These are phyloP conservation scores for Stephanodiscus minutulus DNA, from an alignment of 108 stramenopile genomes.

Conservation along the genomic window DNA sequence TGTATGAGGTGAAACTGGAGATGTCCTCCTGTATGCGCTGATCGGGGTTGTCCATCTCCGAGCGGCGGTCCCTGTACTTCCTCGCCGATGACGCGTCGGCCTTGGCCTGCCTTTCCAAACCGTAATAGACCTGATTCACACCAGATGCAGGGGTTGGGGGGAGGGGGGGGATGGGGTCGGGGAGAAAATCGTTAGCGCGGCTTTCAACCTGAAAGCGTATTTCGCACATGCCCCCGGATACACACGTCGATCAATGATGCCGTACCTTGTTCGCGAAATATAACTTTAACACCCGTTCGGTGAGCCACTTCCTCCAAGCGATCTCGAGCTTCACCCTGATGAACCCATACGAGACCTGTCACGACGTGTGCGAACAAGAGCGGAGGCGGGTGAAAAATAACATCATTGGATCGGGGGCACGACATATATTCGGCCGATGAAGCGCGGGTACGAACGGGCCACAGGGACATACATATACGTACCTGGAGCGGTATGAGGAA, in stretches of 20 bases:
- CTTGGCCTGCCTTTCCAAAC: constrained; percentile 42
- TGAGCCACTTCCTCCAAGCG: constrained; percentile 88
- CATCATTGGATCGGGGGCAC: no score
- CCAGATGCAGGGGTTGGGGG: not conserved
- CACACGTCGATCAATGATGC: not conserved
- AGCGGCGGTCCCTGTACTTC: constrained; percentile 9
- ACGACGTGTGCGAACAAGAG: no score
- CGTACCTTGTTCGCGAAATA: constrained; percentile 56
- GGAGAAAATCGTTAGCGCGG: no score
- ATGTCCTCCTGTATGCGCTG: constrained; percentile 82
- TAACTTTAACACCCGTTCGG: constrained; percentile 54
- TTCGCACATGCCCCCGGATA: no score
- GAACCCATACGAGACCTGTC: constrained; percentile 68
- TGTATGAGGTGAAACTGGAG: constrained; percentile 60
- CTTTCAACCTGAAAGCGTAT: no score
- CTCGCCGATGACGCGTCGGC: not conserved
- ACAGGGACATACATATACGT: no score
- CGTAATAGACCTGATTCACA: constrained; percentile 42
- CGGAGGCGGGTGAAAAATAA: no score
- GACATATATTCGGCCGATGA: no score
- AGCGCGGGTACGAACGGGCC: no score
- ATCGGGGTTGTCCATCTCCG: constrained; percentile 74
- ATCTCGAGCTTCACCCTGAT: constrained; percentile 57
- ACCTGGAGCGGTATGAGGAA: constrained; percentile 61
- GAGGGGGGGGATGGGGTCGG: not conserved